Conservation (phyloP, 768 basidiomycete species). For the Mycena vulgaris region DNA sequence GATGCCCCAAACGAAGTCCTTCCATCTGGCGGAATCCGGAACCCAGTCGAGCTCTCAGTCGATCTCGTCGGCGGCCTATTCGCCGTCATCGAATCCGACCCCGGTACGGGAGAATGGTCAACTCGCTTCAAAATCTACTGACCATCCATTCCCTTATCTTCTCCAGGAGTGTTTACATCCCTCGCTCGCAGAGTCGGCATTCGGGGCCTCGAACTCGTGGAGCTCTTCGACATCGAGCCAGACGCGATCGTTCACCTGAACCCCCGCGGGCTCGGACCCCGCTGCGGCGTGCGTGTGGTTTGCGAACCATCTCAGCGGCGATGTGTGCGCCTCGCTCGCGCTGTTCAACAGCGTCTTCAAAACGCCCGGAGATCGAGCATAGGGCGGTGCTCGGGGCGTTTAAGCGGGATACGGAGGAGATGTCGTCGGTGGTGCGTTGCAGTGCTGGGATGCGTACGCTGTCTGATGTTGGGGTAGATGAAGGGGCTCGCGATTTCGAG, state of each 20-base stretch:
- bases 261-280: conserved; percentile 70
- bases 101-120: not conserved
- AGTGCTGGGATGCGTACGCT: too few relatives aligned
- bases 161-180: conserved; percentile 67
- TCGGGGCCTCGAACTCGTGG: conserved; percentile 65
- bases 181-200: conserved; percentile 64
- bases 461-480: conserved; percentile 64
- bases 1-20: too few relatives aligned
- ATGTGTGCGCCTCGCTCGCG: conserved; percentile 75
- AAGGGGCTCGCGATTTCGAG: conserved; percentile 74
- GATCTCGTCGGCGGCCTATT: not conserved
- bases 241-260: conserved; percentile 71
- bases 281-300: conserved; percentile 74
- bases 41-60: too few relatives aligned
- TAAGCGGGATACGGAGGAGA: not conserved
- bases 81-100: not conserved
- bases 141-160: not conserved
- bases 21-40: not conserved
- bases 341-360: conserved; percentile 65
- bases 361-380: not conserved
- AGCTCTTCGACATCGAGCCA: conserved; percentile 74
- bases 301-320: conserved; percentile 75
- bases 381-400: not conserved
- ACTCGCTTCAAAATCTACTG: not conserved
- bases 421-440: not conserved